Base-by-base conservation (phyloP, 2,329 filamentous ascomycete genomes). In the Colletotrichum australisinense region DNA sequence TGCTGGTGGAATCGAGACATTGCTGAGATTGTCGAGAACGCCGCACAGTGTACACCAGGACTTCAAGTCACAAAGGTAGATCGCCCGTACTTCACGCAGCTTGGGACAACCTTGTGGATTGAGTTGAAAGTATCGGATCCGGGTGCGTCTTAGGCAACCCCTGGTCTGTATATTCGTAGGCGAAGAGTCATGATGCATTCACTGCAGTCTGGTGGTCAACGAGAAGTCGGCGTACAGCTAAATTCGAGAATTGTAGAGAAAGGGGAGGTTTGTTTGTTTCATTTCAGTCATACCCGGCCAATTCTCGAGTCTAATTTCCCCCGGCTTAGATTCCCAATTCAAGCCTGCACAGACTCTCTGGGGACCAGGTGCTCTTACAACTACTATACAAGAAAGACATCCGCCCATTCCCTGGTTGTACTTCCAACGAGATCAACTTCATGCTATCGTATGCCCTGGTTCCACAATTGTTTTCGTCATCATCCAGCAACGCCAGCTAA, bases 1-100 rank as follows among this genome's bases (percentile, higher is more conserved):
- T 93, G 91, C 82, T 92, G 91, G 91, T 92, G 90, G 90, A 93
- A 93, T 81, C 84, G 91, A 65, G 90, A 92, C 77, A 87, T 93
- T 72, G 87, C 88, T 76, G 81, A 78, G 42, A 84, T 92, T 35
- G 86, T 92, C 9, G 81, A 85, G 66, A 84, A 86, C 73, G 90
- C 89, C 35, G 83, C 83, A 24, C 74, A 77, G 63, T 78, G 79
- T 63, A 83, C 88, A 4, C 88, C 88, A 0, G 89, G 89, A 2
- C 81, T 93, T 63, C 87, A 91, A 78, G 82, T 92, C 53, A 85
- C 92, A 56, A 82, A 84, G 74, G 78, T 92, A 26, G 82, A 88
- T 75, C 84, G 88, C 63, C 89, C 89, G 3, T 85, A 85, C 64
- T 79, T 86, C 76, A 78, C 85, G 35, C 90, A 91, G 77, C 83